These are phyloP conservation scores for Schwanniomyces pseudopolymorphus DNA, from an alignment of 805 yeast species.

Conservation along the genomic window DNA sequence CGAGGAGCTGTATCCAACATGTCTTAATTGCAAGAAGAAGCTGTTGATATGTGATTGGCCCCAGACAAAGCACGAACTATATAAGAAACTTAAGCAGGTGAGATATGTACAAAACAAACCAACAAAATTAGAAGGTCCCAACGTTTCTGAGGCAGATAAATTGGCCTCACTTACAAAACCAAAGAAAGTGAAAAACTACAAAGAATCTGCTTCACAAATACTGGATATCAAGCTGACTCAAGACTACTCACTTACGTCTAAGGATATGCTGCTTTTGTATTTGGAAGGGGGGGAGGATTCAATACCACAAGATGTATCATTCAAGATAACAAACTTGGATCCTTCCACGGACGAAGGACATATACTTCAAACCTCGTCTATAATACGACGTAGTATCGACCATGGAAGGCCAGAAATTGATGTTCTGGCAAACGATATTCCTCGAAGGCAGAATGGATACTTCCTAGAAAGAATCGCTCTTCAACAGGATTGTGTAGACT, in stretches of 20 bases:
- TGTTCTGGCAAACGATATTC: neutral
- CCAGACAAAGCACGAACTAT: conserved; percentile 17
- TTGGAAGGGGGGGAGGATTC: neutral
- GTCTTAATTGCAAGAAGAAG: conserved; percentile 24
- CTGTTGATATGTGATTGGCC: conserved; percentile 29
- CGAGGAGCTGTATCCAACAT: conserved; percentile 37
- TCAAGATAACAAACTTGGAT: neutral
- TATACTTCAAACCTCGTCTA: neutral
- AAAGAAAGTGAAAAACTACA: neutral
- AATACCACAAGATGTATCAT: neutral
- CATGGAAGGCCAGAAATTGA: neutral
- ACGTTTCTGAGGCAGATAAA: neutral
- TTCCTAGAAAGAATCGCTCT: conserved; percentile 33
- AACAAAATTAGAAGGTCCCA: neutral
- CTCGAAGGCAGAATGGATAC: conserved; percentile 10
- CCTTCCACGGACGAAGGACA: neutral
- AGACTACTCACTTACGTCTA: neutral
- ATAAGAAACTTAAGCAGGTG: conserved; percentile 20
- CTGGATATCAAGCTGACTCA: neutral
- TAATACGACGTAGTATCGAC: neutral
- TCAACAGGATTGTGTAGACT: conserved; percentile 39
- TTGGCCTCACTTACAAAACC: neutral
- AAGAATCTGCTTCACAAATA: neutral
- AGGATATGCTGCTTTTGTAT: neutral
- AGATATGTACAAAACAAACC: conserved; percentile 17